Evolutionary conservation across 345 rosid species (phyloP).

Genomic region (Salix suchowensis): DNA sequence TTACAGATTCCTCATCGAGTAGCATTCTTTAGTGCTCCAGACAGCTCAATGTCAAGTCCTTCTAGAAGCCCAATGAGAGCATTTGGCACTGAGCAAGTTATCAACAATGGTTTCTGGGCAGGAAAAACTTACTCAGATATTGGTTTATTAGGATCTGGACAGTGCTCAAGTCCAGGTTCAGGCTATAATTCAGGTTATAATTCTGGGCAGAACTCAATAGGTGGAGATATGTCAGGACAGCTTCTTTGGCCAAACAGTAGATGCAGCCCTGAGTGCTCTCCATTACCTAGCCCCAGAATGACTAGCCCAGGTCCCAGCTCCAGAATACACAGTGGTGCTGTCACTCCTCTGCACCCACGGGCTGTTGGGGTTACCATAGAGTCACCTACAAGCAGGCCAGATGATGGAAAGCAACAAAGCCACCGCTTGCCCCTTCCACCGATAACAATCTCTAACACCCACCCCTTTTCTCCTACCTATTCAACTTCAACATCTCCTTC

Average conservation of each 20-base stretch:
- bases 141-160: constrained; percentile 73
- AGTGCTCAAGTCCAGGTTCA: constrained; percentile 96
- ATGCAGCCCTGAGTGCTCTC: constrained; percentile 96
- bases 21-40: constrained; percentile 76
- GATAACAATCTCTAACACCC: constrained; percentile 52
- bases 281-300: constrained; percentile 92
- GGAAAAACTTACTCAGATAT: constrained; percentile 71
- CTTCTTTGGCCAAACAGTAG: constrained; percentile 89
- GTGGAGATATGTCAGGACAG: constrained; percentile 87
- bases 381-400: constrained; percentile 60
- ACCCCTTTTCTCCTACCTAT: constrained; percentile 79
- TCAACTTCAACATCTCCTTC: constrained; percentile 94
- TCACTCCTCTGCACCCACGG: constrained; percentile 93
- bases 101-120: constrained; percentile 60
- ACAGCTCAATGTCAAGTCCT: constrained; percentile 96
- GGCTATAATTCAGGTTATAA: constrained; percentile 94
- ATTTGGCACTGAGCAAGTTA: constrained; percentile 57
- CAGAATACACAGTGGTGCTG: constrained; percentile 96
- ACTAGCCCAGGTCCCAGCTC: constrained; percentile 97
- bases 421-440: constrained; percentile 96
- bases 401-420: constrained; percentile 82
- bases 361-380: constrained; percentile 66
- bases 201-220: constrained; percentile 92
- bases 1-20: constrained; percentile 65
- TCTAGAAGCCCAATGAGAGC: constrained; percentile 92